These are phyloP conservation scores for Lodderomyces pseudojiufengensis DNA, from an alignment of 1,139 yeast genomes.

Conservation along the genomic window DNA sequence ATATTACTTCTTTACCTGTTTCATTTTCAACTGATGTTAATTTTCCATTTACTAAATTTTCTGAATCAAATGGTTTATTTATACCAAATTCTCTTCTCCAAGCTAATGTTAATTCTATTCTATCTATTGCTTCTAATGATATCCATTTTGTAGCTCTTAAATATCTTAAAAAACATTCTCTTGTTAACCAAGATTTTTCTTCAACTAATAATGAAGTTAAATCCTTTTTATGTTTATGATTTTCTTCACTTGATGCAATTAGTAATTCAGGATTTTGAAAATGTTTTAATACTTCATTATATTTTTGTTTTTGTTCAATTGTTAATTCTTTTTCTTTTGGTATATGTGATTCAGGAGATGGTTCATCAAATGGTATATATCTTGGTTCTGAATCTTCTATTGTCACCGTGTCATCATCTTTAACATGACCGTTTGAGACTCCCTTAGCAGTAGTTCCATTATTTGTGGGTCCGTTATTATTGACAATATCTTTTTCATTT, in stretches of 20 bases:
- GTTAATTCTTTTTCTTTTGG: constrained; percentile 52
- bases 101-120: constrained; percentile 41
- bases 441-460: neutral
- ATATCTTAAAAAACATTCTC: constrained; percentile 47
- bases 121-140: constrained; percentile 34
- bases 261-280: constrained; percentile 47
- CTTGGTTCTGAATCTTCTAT: constrained; percentile 1
- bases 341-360: constrained; percentile 45
- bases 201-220: constrained; percentile 19
- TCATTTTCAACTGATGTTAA: constrained; percentile 36
- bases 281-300: constrained; percentile 53
- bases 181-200: constrained; percentile 45
- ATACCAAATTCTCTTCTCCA: constrained; percentile 51
- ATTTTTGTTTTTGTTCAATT: constrained; percentile 55
- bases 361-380: constrained; percentile 48
- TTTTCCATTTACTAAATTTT: constrained; percentile 33
- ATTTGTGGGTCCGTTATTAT: neutral
- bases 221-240: constrained; percentile 21
- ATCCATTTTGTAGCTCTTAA: constrained; percentile 48
- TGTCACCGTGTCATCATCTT: neutral
- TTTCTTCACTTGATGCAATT: constrained; percentile 41
- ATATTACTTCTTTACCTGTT: constrained; percentile 46
- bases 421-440: neutral
- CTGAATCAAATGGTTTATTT: constrained; percentile 26
- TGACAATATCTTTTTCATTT: constrained; percentile 2